Conservation (phyloP, 768 basidiomycete species). For the Chlorophyllum brunneum region DNA sequence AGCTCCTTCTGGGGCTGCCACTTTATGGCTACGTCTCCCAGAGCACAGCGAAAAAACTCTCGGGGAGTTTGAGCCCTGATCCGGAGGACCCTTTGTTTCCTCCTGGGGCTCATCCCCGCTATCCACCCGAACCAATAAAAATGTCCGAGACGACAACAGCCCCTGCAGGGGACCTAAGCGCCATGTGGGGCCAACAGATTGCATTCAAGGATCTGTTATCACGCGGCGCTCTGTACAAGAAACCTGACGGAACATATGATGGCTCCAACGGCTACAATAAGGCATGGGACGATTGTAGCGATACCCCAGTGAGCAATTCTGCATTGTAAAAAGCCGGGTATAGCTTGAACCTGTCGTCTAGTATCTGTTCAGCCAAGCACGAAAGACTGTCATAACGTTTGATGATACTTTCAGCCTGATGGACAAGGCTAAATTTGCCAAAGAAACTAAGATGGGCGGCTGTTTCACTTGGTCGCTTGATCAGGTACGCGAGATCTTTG, state of each 20-base stretch:
- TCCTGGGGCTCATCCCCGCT: constrained; percentile 29
- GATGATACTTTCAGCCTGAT: constrained; percentile 48
- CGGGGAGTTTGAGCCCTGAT: constrained; percentile 21
- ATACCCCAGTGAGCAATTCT: constrained; percentile 50
- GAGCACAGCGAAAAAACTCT: constrained; percentile 32
- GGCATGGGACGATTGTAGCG: constrained; percentile 66
- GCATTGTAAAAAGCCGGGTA: no score
- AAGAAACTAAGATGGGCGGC: constrained; percentile 44
- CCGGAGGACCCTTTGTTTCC: constrained; percentile 19
- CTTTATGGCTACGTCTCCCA: constrained; percentile 64
- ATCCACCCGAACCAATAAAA: constrained; percentile 1
- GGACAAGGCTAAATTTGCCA: constrained; percentile 57
- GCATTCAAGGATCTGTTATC: constrained; percentile 43
- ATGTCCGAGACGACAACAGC: constrained; percentile 15
- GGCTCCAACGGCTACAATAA: constrained; percentile 42
- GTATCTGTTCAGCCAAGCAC: constrained; percentile 40
- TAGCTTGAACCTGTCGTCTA: constrained; percentile 6
- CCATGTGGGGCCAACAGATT: constrained; percentile 49
- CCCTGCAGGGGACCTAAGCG: constrained; percentile 36
- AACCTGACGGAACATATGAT: constrained; percentile 37
- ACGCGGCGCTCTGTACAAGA: constrained; percentile 39
- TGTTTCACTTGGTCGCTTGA: constrained; percentile 60
- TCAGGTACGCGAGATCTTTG: constrained; percentile 17
- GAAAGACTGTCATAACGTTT: constrained; percentile 59
- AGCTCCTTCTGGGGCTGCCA: constrained; percentile 69